Evolutionary conservation across 352 stramenopile species (phyloP).

Genomic region (Hyaloperonospora arabidopsidis): DNA sequence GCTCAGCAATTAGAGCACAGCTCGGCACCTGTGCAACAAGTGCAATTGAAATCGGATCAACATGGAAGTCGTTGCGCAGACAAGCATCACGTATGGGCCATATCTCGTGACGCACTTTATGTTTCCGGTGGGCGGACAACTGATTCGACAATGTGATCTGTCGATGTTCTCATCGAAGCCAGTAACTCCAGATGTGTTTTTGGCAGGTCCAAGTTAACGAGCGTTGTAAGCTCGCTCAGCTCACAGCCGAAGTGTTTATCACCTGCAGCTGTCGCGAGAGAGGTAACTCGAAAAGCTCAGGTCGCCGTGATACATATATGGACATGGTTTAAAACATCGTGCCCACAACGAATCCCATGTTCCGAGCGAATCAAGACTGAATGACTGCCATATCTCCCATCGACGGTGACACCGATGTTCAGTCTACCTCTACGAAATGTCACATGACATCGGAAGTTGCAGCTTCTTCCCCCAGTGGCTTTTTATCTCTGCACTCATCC

Average conservation of each 20-base stretch:
- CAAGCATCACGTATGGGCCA: conserved; percentile 33
- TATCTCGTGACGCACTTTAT: conserved; percentile 35
- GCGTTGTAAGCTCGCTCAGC: conserved; percentile 25
- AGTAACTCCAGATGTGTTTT: no score
- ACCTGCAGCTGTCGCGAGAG: conserved; percentile 42
- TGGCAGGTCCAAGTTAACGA: no score
- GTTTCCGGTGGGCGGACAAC: conserved; percentile 14
- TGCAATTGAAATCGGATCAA: conserved; percentile 22
- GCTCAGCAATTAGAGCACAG: conserved; percentile 3
- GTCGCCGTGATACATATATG: conserved; percentile 79
- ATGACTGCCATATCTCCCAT: conserved; percentile 60
- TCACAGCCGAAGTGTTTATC: conserved; percentile 40
- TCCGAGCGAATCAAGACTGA: conserved; percentile 76
- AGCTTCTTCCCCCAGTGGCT: no score
- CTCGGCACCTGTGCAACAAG: conserved; percentile 28
- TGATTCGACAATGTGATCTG: no score
- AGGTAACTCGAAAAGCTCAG: conserved; percentile 50
- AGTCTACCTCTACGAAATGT: no score
- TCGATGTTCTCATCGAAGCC: no score
- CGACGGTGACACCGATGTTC: conserved; percentile 16
- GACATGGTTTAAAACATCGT: conserved; percentile 89
- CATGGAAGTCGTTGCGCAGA: conserved; percentile 9
- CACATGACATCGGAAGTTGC: no score
- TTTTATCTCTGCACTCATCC: no score
- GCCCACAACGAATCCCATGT: conserved; percentile 73